These are phyloP conservation scores for Acacia acuminata DNA, from an alignment of 306 rosid genomes.

Conservation along the genomic window DNA sequence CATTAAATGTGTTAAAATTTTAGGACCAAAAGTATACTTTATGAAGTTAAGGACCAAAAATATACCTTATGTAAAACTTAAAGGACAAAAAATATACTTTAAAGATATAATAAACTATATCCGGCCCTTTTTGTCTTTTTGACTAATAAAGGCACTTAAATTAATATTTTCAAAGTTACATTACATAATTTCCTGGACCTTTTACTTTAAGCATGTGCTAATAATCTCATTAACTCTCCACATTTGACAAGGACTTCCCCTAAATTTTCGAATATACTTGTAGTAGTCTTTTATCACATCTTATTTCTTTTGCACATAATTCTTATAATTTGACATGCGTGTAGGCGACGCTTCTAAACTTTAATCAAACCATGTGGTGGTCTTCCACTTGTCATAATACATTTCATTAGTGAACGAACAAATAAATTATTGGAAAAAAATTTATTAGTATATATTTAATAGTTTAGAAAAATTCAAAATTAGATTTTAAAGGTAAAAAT, in stretches of 20 bases:
- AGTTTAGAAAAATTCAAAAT: too few relatives aligned
- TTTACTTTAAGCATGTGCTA: background rate
- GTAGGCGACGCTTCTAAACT: background rate
- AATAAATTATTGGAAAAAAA: background rate
- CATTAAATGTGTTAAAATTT: too few relatives aligned
- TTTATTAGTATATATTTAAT: too few relatives aligned
- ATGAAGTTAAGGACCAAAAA: too few relatives aligned
- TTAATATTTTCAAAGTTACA: too few relatives aligned
- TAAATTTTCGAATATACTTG: too few relatives aligned
- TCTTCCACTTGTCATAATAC: too few relatives aligned
- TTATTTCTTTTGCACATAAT: background rate
- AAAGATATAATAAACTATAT: background rate
- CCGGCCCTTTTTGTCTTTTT: background rate
- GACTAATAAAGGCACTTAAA: background rate
- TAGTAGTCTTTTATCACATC: background rate
- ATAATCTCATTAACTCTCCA: background rate
- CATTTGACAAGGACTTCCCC: background rate
- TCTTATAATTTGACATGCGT: background rate
- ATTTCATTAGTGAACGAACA: too few relatives aligned
- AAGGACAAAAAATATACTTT: too few relatives aligned
- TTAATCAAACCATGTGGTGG: background rate
- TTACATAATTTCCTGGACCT: background rate
- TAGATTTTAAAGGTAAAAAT: too few relatives aligned
- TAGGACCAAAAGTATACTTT: too few relatives aligned
- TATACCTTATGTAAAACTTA: too few relatives aligned